A percentile compares a stretch with the other conserved stretches of the same genome.
Evolutionary conservation across 108 stramenopile genomes (phyloP).

Genomic region (Cylindrotheca closterium): DNA sequence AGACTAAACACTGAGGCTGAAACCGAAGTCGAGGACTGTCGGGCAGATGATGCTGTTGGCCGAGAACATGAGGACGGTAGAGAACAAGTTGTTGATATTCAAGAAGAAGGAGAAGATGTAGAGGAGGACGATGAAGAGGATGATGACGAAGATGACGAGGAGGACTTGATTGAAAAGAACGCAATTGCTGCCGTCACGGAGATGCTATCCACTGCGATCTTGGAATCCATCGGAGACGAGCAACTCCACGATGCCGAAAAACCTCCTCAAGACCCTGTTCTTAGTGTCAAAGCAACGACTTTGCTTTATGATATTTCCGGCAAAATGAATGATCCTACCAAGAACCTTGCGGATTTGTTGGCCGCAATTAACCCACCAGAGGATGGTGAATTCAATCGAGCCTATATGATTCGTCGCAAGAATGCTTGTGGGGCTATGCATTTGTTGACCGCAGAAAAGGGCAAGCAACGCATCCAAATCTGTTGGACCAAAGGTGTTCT

Average conservation of each 20-base stretch:
- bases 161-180: not conserved
- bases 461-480: conserved; percentile 54
- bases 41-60: too few relatives aligned
- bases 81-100: too few relatives aligned
- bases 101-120: not conserved
- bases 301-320: not conserved
- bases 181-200: not conserved
- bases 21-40: too few relatives aligned
- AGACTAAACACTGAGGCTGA: too few relatives aligned
- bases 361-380: conserved; percentile 40
- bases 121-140: not conserved
- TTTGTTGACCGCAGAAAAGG: conserved; percentile 54
- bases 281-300: not conserved
- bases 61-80: too few relatives aligned
- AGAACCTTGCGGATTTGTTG: conserved; percentile 50
- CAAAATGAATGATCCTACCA: conserved; percentile 56
- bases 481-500: conserved; percentile 81
- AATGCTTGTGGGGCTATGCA: conserved; percentile 87
- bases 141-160: not conserved
- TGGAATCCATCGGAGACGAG: not conserved
- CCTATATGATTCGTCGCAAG: conserved; percentile 73
- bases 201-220: not conserved
- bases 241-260: not conserved
- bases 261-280: not conserved
- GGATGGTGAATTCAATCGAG: conserved; percentile 42